A percentile compares a stretch with the other conserved stretches of the same genome.
These are phyloP conservation scores for Colletotrichum falcatum DNA, from an alignment of 2,329 filamentous ascomycete species.

Conservation along the genomic window DNA sequence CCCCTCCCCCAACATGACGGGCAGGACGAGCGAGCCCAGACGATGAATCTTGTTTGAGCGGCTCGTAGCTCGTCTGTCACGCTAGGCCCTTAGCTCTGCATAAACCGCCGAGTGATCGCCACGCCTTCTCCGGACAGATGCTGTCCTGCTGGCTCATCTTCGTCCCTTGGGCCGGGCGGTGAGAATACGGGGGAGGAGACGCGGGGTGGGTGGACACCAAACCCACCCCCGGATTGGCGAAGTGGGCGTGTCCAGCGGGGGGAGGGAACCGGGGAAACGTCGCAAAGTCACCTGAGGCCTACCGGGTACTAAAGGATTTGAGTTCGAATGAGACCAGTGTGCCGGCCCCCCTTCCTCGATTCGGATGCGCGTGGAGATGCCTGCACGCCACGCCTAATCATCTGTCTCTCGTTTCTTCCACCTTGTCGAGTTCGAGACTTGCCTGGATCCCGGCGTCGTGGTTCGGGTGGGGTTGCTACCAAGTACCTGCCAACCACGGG, in stretches of 20 bases:
- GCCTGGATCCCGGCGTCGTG: conserved; percentile 13
- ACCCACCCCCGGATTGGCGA: background rate
- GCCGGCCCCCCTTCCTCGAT: background rate
- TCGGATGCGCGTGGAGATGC: background rate
- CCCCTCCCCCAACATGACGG: background rate
- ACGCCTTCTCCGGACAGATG: background rate
- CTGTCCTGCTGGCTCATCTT: no score
- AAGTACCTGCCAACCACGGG: background rate
- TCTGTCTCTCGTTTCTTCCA: no score
- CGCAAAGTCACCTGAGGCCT: background rate
- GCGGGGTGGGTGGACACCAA: background rate
- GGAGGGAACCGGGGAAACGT: background rate
- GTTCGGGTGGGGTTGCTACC: background rate
- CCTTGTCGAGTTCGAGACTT: no score
- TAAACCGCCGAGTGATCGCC: background rate
- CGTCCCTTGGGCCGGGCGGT: background rate
- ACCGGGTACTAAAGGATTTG: background rate
- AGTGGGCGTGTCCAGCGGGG: background rate
- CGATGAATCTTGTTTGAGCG: background rate
- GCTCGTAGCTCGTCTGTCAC: background rate
- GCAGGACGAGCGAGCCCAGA: background rate
- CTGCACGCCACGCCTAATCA: no score
- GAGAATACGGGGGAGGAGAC: background rate
- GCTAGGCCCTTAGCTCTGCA: background rate
- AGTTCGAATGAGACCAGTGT: conserved; percentile 20